Evolutionary conservation across 495 filamentous ascomycete species (phyloP).

Genomic region (Hamigera avellanea): DNA sequence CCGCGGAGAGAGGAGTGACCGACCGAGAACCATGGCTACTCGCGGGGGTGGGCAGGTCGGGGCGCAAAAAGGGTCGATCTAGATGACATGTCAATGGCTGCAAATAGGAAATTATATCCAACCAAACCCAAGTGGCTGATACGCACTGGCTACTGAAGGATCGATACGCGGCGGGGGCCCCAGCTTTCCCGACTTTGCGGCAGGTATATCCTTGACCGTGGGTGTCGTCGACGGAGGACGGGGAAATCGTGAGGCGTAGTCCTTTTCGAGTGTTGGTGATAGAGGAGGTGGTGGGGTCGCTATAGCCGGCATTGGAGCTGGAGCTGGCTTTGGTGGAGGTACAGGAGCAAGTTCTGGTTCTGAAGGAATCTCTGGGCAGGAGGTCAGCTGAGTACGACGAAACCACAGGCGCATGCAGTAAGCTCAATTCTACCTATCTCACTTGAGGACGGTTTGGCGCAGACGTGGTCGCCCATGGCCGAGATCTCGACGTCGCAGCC

Average conservation of each 20-base stretch:
- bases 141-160: slow-evolving; percentile 43
- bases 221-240: not conserved
- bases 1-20: slow-evolving; percentile 41
- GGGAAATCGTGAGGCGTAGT: not conserved
- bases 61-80: slow-evolving; percentile 53
- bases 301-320: slow-evolving; percentile 1
- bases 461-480: slow-evolving; percentile 85
- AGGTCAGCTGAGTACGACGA: too few relatives aligned
- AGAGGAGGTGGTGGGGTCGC: slow-evolving; percentile 18
- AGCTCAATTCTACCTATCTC: not conserved
- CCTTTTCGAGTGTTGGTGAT: slow-evolving; percentile 20
- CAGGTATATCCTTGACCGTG: not conserved
- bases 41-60: slow-evolving; percentile 46
- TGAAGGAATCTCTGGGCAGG: too few relatives aligned
- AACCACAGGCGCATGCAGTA: too few relatives aligned
- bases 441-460: slow-evolving; percentile 19
- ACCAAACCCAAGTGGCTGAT: not conserved
- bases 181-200: slow-evolving; percentile 13
- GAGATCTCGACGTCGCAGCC: slow-evolving; percentile 77
- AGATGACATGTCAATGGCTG: slow-evolving; percentile 7
- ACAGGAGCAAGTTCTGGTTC: too few relatives aligned
- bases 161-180: slow-evolving; percentile 42
- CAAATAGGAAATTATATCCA: slow-evolving; percentile 11
- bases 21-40: slow-evolving; percentile 47
- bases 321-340: too few relatives aligned